Evolutionary conservation across 139 green algal genomes (phyloP).

Genomic region (Cymbomonas tetramitiformis): DNA sequence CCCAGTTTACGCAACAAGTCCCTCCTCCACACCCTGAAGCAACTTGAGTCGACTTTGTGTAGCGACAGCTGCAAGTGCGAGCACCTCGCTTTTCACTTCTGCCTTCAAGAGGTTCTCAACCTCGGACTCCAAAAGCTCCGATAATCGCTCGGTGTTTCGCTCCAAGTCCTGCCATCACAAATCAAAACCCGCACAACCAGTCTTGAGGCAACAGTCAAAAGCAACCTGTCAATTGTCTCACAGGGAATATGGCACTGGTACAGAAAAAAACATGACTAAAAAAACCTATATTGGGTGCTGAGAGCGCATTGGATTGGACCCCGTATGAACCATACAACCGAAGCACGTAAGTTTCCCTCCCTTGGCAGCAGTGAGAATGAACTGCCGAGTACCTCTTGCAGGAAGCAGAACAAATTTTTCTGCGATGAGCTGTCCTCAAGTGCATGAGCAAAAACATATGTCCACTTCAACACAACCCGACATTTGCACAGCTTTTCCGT

Average conservation of each 20-base stretch:
- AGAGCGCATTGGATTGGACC: too few species aligned
- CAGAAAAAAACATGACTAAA: too few species aligned
- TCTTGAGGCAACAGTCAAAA: too few species aligned
- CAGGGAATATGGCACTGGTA: too few species aligned
- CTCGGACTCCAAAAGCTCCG: conserved; percentile 11
- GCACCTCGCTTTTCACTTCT: conserved; percentile 1
- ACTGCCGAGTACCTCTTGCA: too few species aligned
- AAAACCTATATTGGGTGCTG: too few species aligned
- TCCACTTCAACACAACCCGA: conserved; percentile 19
- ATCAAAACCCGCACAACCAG: too few species aligned
- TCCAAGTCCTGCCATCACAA: conserved; percentile 18
- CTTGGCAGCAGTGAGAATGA: too few species aligned
- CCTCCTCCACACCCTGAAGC: conserved; percentile 3
- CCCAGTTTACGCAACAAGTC: too few species aligned
- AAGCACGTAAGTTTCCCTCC: too few species aligned
- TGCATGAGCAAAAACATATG: conserved; percentile 13
- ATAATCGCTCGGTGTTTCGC: conserved; percentile 16
- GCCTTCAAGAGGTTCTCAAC: not conserved
- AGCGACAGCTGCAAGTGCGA: not conserved
- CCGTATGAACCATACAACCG: too few species aligned
- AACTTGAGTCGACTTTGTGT: conserved; percentile 5
- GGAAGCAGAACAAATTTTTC: conserved; percentile 21
- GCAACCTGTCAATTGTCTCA: too few species aligned
- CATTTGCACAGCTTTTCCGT: conserved; percentile 18
- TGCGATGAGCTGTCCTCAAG: conserved; percentile 2